Conservation (phyloP, 495 filamentous ascomycete genomes). For the Tuber microsphaerosporum region DNA sequence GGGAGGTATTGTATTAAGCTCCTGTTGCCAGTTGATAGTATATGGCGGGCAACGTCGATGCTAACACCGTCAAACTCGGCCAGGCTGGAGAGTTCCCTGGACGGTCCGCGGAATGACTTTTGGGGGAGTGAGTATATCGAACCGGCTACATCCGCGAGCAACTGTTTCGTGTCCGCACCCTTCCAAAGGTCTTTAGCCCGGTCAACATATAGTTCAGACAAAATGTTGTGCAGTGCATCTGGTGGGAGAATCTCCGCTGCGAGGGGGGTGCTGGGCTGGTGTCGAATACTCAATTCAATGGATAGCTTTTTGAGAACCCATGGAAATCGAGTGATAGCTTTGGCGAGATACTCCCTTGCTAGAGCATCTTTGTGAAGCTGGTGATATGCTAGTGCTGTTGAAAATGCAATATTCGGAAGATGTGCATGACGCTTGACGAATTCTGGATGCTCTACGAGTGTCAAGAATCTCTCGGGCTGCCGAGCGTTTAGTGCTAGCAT, state of each 20-base stretch:
- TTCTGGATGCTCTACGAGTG: constrained; percentile 57
- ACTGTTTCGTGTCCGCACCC: constrained; percentile 59
- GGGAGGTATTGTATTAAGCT: background rate
- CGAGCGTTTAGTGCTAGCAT: constrained; percentile 72
- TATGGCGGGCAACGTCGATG: constrained; percentile 64
- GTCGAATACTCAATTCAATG: constrained; percentile 51
- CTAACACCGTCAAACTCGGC: constrained; percentile 51
- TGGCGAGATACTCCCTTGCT: constrained; percentile 56
- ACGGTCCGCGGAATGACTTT: constrained; percentile 14
- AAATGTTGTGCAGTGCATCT: constrained; percentile 51
- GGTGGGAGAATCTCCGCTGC: constrained; percentile 75
- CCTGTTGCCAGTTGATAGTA: constrained; percentile 61
- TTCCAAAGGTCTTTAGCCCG: constrained; percentile 87
- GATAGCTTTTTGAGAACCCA: constrained; percentile 77
- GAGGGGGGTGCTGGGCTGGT: constrained; percentile 52
- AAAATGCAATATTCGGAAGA: constrained; percentile 63
- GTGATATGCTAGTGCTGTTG: constrained; percentile 63
- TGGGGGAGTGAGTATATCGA: constrained; percentile 45
- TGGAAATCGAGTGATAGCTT: constrained; percentile 63
- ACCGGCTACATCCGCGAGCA: constrained; percentile 67
- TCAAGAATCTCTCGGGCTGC: constrained; percentile 67
- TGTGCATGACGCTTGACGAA: constrained; percentile 48
- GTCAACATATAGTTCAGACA: constrained; percentile 70
- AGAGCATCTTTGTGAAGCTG: constrained; percentile 59
- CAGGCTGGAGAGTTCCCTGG: constrained; percentile 42